Percentiles rank a stretch among this genome's conserved stretches.
Evolutionary conservation across 1,284 basidiomycete species (phyloP).

Genomic region (Kwoniella shivajii): DNA sequence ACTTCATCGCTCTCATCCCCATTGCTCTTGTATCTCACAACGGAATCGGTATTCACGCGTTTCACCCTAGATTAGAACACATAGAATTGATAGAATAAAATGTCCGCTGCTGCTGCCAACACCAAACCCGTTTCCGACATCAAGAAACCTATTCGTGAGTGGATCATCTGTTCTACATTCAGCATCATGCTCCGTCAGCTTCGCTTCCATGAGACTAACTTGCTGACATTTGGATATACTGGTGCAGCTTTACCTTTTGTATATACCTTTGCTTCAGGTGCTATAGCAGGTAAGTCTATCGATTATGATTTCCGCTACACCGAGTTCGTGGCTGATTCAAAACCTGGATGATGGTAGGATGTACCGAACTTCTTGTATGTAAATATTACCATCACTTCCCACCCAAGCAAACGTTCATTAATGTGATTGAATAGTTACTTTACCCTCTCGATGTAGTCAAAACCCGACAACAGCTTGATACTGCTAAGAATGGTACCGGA

Average conservation of each 20-base stretch:
- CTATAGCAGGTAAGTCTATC: constrained; percentile 71
- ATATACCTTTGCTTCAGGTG: constrained; percentile 86
- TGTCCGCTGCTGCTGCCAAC: constrained; percentile 17
- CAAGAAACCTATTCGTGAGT: constrained; percentile 39
- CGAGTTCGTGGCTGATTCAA: constrained; percentile 9
- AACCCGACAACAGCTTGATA: constrained; percentile 95
- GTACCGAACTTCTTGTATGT: constrained; percentile 83
- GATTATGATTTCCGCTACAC: background rate
- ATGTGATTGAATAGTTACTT: constrained; percentile 25
- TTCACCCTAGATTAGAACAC: background rate
- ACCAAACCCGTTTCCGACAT: constrained; percentile 17
- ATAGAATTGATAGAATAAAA: constrained; percentile 5
- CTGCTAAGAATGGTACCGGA: constrained; percentile 73
- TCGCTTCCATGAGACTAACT: too few species aligned
- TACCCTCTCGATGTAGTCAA: constrained; percentile 65
- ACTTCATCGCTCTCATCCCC: background rate
- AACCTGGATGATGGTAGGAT: constrained; percentile 43
- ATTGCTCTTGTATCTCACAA: background rate
- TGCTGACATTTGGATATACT: background rate
- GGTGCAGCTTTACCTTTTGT: constrained; percentile 72
- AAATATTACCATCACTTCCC: constrained; percentile 50
- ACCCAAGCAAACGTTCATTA: background rate
- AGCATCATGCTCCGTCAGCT: too few species aligned
- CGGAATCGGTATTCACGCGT: background rate
- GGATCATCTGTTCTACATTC: background rate